Evolutionary conservation across 2,329 filamentous ascomycete genomes (phyloP).

Genomic region (Chaetomium olivaceum): DNA sequence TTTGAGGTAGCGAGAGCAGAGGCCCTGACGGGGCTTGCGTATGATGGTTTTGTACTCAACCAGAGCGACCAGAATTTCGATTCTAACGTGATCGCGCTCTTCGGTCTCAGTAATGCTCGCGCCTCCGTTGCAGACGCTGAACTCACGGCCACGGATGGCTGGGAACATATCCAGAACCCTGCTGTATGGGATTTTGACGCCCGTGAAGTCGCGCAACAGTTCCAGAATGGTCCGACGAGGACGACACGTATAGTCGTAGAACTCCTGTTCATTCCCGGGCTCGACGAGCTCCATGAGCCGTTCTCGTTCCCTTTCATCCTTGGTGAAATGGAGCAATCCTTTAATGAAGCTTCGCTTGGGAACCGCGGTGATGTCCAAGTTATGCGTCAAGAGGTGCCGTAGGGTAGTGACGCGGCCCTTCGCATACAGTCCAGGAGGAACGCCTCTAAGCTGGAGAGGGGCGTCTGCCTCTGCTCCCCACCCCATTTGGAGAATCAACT

Average conservation of each 20-base stretch:
- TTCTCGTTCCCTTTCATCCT: slow-evolving; percentile 71
- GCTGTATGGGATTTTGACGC: slow-evolving; percentile 76
- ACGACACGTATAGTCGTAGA: slow-evolving; percentile 93
- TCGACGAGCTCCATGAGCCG: slow-evolving; percentile 81
- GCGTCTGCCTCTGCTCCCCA: slow-evolving; percentile 75
- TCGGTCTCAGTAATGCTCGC: background rate
- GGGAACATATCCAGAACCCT: slow-evolving; percentile 75
- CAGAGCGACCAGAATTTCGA: slow-evolving; percentile 80
- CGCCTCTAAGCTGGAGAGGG: slow-evolving; percentile 55
- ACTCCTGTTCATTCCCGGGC: slow-evolving; percentile 79
- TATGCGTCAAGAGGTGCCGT: slow-evolving; percentile 73
- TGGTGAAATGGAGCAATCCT: slow-evolving; percentile 72
- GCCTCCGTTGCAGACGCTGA: slow-evolving; percentile 81
- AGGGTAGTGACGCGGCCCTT: slow-evolving; percentile 55
- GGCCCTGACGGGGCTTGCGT: slow-evolving; percentile 77
- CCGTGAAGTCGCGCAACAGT: slow-evolving; percentile 85
- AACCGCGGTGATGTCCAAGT: slow-evolving; percentile 86
- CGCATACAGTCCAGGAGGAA: slow-evolving; percentile 39
- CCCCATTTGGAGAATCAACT: slow-evolving; percentile 73
- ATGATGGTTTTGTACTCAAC: slow-evolving; percentile 91
- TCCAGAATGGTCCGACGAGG: slow-evolving; percentile 89
- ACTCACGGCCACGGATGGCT: slow-evolving; percentile 81
- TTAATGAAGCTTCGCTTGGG: slow-evolving; percentile 86
- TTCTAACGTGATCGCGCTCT: slow-evolving; percentile 22
- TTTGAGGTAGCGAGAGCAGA: slow-evolving; percentile 86